Percentiles rank a stretch among this genome's conserved stretches.
phyloP scores from a whole-genome alignment of 148 eudicot species.

The Silene uniflora region DNA sequence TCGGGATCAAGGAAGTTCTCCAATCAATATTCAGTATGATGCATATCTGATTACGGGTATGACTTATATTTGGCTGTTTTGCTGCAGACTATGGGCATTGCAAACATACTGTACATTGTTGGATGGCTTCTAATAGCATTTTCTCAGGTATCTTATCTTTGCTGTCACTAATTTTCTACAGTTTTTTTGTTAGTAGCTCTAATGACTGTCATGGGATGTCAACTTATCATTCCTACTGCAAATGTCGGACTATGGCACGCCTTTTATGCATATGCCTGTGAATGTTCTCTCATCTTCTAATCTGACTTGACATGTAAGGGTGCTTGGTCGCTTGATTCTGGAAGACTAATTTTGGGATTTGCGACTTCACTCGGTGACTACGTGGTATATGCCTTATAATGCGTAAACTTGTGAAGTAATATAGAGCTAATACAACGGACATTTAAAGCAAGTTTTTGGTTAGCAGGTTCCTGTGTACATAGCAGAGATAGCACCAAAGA shows the following conservation, averaged over 20 bases:
- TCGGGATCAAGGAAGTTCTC: neutral
- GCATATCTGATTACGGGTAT: neutral
- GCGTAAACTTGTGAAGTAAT: neutral
- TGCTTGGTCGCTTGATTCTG: constrained; percentile 50
- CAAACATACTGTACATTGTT: constrained; percentile 26
- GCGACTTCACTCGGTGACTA: constrained; percentile 34
- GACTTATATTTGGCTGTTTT: neutral
- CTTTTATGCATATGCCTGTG: neutral
- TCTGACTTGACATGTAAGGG: constrained; percentile 24
- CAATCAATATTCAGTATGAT: neutral
- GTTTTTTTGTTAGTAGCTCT: neutral
- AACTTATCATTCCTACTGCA: no score
- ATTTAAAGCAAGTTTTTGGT: neutral
- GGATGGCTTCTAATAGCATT: constrained; percentile 50
- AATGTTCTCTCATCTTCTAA: neutral
- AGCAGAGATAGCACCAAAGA: constrained; percentile 55
- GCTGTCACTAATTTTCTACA: neutral
- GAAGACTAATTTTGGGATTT: constrained; percentile 44
- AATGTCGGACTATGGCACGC: no score
- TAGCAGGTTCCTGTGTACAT: constrained; percentile 44
- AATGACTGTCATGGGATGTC: no score
- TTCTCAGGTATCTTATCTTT: constrained; percentile 33
- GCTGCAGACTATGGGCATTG: constrained; percentile 47
- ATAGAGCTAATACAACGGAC: neutral
- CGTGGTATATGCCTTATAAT: constrained; percentile 35